phyloP scores from a whole-genome alignment of 129 eudicot genomes.

The Artemisia annua region DNA sequence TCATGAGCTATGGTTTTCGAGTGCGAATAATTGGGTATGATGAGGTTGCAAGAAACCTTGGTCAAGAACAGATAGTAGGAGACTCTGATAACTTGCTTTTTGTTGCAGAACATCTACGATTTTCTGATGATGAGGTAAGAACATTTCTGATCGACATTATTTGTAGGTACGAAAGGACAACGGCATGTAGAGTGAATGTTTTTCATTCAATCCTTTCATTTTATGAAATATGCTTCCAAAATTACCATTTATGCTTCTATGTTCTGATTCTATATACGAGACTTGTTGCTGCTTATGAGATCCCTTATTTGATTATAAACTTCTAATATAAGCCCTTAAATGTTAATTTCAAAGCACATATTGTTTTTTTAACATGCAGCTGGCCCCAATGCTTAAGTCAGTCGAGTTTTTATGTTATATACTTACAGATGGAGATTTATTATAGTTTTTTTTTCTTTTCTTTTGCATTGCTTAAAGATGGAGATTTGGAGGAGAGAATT shows the following conservation, averaged over 20 bases:
- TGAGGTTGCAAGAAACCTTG: slow-evolving; percentile 54
- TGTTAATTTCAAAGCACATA: neutral
- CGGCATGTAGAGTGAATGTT: neutral
- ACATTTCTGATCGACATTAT: neutral
- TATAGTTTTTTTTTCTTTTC: no score
- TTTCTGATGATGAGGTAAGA: slow-evolving; percentile 85
- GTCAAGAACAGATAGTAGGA: slow-evolving; percentile 31
- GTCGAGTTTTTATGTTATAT: neutral
- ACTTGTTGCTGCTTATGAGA: no score
- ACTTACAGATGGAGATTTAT: no score
- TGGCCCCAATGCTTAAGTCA: neutral
- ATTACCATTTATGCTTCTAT: neutral
- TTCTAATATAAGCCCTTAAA: neutral
- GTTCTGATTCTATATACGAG: neutral
- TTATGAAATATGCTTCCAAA: neutral
- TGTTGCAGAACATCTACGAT: slow-evolving; percentile 77
- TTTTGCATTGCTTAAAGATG: slow-evolving; percentile 48
- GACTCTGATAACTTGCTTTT: slow-evolving; percentile 47
- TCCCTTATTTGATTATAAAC: neutral
- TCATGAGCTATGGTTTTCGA: slow-evolving; percentile 73
- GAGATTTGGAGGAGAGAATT: slow-evolving; percentile 90
- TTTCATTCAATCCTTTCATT: neutral
- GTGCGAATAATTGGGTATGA: slow-evolving; percentile 56
- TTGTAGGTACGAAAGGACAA: neutral
- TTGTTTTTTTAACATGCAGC: neutral